Base-by-base conservation (phyloP, 169 alveolate species). In the Plasmodium coatneyi region DNA sequence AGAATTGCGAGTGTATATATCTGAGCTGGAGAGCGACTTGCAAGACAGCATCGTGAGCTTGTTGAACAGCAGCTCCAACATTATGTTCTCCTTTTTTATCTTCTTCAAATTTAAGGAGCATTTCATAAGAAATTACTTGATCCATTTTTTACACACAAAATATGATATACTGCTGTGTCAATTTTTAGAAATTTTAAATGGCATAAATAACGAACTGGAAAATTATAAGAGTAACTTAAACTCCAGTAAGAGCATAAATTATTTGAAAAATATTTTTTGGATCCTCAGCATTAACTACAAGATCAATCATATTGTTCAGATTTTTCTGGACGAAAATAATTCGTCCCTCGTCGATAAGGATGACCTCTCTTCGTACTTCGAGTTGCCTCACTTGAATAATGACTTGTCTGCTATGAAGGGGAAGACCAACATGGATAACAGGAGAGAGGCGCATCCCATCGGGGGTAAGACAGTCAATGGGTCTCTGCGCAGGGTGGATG, bases 1-100 rank as follows among this genome's bases (percentile, higher is more conserved):
- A 49, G 99, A 98, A 95, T 98, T 99, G 96, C 97, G 98, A 83
- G 99, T 98, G 28, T 98, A 98, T 70, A 98, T 98, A 60, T 97
- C 98, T 66, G 97, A 97, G 41, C 96, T 97, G 46, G 96, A 89
- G 78, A 84, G 94, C 52, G 93, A 92, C 43, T 86, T 93, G 72
- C 95, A 94, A 82, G 94, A 95, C 54, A 92, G 93, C 82, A 80
- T 96, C 71, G 99, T 81, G 34, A 98, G 81, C 95, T 97, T 93
- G 97, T 96, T 84, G 96, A 98, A 80, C 98, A 98, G 92, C 96
- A 97, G 95, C 97, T 97, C 95, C 98, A 98, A 93, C 97, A 98
- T 96, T 97, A 97, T 95, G 97, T 98, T 94, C 97, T 97, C 93
- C 92, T 95, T 95, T 80, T 70, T 78, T 71, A 80, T 91, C 30